phyloP scores from a whole-genome alignment of 768 basidiomycete genomes.

The Russula ochroleuca region DNA sequence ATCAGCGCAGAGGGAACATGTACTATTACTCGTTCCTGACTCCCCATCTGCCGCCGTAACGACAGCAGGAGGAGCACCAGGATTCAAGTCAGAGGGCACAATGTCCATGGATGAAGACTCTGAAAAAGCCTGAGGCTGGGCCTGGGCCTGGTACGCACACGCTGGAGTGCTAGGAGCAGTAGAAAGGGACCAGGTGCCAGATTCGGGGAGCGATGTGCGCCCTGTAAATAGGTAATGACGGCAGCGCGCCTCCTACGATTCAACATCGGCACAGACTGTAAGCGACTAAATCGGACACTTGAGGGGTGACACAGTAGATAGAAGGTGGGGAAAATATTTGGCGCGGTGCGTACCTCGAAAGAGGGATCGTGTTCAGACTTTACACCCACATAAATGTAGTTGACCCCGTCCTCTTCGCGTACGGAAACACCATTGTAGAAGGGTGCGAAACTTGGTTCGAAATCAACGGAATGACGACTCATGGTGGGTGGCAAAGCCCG shows the following conservation, averaged over 20 bases:
- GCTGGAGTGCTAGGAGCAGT: too few relatives aligned
- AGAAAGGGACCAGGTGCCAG: background rate
- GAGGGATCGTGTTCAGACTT: background rate
- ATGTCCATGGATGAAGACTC: too few relatives aligned
- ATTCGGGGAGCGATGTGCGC: background rate
- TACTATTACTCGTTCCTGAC: background rate
- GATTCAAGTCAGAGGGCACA: background rate
- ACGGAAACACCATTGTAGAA: too few relatives aligned
- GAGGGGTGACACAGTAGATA: background rate
- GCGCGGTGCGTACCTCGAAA: background rate
- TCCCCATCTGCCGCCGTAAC: background rate
- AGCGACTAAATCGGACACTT: background rate
- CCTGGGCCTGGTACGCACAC: too few relatives aligned
- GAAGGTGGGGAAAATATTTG: too few relatives aligned
- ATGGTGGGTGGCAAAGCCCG: too few relatives aligned
- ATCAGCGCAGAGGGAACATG: constrained; percentile 5
- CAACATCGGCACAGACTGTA: background rate
- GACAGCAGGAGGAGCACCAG: background rate
- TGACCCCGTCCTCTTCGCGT: background rate
- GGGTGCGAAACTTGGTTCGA: too few relatives aligned
- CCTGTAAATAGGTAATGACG: background rate
- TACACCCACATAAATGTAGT: too few relatives aligned
- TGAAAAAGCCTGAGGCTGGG: too few relatives aligned
- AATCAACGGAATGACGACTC: too few relatives aligned
- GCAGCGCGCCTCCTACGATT: background rate